phyloP scores from a whole-genome alignment of 495 filamentous ascomycete species.

The Apodospora peruviana region DNA sequence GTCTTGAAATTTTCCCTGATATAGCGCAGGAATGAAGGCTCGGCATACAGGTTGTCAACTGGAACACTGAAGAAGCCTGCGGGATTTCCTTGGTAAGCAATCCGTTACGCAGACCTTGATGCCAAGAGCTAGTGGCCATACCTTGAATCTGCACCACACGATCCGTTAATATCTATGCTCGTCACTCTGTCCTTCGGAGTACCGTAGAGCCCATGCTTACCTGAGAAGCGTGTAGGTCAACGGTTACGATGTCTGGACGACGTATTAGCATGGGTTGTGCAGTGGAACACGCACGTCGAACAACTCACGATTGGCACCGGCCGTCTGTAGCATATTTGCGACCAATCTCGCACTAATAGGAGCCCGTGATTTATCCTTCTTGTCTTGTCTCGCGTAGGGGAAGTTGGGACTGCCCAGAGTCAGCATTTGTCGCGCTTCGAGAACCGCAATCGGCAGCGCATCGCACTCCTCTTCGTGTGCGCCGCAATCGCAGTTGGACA shows the following conservation, averaged over 20 bases:
- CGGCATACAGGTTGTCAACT: conserved; percentile 88
- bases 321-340: conserved; percentile 96
- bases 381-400: conserved; percentile 98
- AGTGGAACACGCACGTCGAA: not conserved
- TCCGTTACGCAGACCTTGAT: too few relatives aligned
- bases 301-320: conserved; percentile 67
- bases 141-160: conserved; percentile 14
- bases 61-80: conserved; percentile 84
- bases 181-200: not conserved
- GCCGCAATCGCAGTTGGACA: not conserved
- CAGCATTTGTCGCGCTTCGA: conserved; percentile 50
- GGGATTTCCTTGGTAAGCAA: conserved; percentile 46
- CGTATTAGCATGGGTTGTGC: conserved; percentile 50
- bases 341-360: conserved; percentile 90
- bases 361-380: conserved; percentile 87
- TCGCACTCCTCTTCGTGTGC: not conserved
- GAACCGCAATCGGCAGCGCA: not conserved
- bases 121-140: too few relatives aligned
- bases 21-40: conserved; percentile 86
- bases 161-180: not conserved
- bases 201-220: conserved; percentile 2
- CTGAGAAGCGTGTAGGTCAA: conserved; percentile 78
- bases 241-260: conserved; percentile 75
- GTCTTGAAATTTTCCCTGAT: conserved; percentile 82
- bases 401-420: conserved; percentile 94